Base-by-base conservation (phyloP, 805 yeast species). In the Lachancea fermentati region DNA sequence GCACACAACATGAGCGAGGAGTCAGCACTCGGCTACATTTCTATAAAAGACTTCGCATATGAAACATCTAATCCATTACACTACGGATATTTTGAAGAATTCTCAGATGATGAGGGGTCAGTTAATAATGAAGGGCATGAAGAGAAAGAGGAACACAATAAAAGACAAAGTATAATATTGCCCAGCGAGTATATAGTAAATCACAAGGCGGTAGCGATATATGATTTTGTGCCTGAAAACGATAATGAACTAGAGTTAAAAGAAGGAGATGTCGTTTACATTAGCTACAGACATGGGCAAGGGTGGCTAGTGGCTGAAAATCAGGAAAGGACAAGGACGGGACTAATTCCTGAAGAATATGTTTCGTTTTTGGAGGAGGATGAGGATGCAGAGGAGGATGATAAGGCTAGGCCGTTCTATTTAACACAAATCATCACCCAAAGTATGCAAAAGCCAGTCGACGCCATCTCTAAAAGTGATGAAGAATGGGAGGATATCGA, bases 231-330 rank as follows among this genome's bases (percentile, higher is more conserved):
- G 32, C 96, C 97, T 0, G 97, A 93, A 58, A 93, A 93, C 60
- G 96, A 87, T 52, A 93, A 93, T 61, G 99, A 93, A 55, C 76
- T 89, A 33, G 76, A 73, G 8, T 66, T 93, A 24, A 63, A 55
- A 11, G 94, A 83, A 52, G 95, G 96, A 26, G 97, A 93, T 62
- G 61, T 77, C 11, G 77, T 93, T 2, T 81, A 88, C 76, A 83
- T 93, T 22, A 78, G 82, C 44, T 91, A 89, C 60, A 77, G 94
- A 42, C 96, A 91, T 60, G 97, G 97, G 18, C 97, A 91, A 60
- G 99, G 99, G 5, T 93, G 98, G 99, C 72, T 93, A 3, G 97
- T 93, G 37, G 97, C 97, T 0, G 79, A 77, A 51, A 55, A 55
- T 45, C 89, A 51, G 16, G 50, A 46, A 15, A 49, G 58, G 14